Evolutionary conservation across 2,329 filamentous ascomycete genomes (phyloP).

Genomic region (Arthrinium phaeospermum): DNA sequence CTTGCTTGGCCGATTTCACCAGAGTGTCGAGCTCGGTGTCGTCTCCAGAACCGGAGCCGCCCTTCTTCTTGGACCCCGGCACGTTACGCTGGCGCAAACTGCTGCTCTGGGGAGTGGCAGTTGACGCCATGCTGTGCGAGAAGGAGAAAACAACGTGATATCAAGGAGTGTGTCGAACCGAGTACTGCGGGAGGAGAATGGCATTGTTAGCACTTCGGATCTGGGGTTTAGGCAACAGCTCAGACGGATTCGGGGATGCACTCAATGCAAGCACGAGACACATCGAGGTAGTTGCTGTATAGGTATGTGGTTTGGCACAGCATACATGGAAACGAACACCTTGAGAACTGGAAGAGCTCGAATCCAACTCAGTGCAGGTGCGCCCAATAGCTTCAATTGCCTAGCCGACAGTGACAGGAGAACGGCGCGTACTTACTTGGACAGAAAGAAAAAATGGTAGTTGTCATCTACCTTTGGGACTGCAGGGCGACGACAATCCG

Average conservation of each 20-base stretch:
- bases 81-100: conserved; percentile 65
- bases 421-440: background rate
- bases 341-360: background rate
- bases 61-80: conserved; percentile 57
- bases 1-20: conserved; percentile 47
- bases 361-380: background rate
- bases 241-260: conserved; percentile 4
- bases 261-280: conserved; percentile 13
- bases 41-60: conserved; percentile 32
- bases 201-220: background rate
- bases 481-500: background rate
- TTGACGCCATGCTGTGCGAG: conserved; percentile 24
- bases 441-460: conserved; percentile 12
- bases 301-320: background rate
- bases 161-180: background rate
- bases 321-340: background rate
- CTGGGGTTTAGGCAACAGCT: background rate
- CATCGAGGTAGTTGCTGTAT: background rate
- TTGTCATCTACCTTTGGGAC: conserved; percentile 13
- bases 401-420: background rate
- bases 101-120: conserved; percentile 54
- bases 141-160: conserved; percentile 14
- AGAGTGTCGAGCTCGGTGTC: conserved; percentile 59
- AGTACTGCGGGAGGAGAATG: background rate
- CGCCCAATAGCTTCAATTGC: background rate